These are phyloP conservation scores for Termitomyces sp. DNA, from an alignment of 768 basidiomycete species.

Conservation along the genomic window DNA sequence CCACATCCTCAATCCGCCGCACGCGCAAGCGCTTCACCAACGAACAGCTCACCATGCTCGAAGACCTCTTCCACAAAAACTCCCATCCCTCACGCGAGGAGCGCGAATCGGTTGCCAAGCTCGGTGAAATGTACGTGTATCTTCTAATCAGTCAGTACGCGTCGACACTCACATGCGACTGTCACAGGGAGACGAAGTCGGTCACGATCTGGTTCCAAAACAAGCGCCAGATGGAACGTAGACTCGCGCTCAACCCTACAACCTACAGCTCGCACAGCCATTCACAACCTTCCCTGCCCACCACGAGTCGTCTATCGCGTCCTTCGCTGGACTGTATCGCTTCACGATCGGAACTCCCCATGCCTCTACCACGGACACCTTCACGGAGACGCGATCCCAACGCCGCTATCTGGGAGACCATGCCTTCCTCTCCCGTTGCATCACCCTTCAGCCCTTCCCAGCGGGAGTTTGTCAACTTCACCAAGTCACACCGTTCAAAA, in stretches of 20 bases:
- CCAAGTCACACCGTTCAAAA: slow-evolving; percentile 40
- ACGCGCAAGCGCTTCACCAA: slow-evolving; percentile 71
- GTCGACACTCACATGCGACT: slow-evolving; percentile 6
- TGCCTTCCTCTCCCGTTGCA: slow-evolving; percentile 62
- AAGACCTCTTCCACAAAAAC: slow-evolving; percentile 67
- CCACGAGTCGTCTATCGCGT: slow-evolving; percentile 27
- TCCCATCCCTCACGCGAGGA: slow-evolving; percentile 76
- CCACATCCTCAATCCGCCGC: slow-evolving; percentile 38
- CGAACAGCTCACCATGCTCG: slow-evolving; percentile 66
- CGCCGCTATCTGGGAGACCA: slow-evolving; percentile 46
- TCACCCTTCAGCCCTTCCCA: slow-evolving; percentile 50
- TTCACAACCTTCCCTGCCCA: slow-evolving; percentile 19
- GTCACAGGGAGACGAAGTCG: slow-evolving; percentile 56
- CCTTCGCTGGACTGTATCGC: slow-evolving; percentile 59
- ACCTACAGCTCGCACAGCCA: slow-evolving; percentile 20
- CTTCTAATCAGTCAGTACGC: slow-evolving; percentile 1
- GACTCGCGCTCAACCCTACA: slow-evolving; percentile 41
- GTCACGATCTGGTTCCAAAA: slow-evolving; percentile 87
- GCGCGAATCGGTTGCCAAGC: slow-evolving; percentile 57
- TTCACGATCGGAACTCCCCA: slow-evolving; percentile 48
- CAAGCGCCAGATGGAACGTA: slow-evolving; percentile 68
- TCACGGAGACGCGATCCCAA: slow-evolving; percentile 32
- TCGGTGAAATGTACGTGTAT: slow-evolving; percentile 58
- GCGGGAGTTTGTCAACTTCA: slow-evolving; percentile 44
- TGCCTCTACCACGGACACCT: slow-evolving; percentile 36